phyloP scores from a whole-genome alignment of 2,329 filamentous ascomycete genomes.

The Colletotrichum simmondsii region DNA sequence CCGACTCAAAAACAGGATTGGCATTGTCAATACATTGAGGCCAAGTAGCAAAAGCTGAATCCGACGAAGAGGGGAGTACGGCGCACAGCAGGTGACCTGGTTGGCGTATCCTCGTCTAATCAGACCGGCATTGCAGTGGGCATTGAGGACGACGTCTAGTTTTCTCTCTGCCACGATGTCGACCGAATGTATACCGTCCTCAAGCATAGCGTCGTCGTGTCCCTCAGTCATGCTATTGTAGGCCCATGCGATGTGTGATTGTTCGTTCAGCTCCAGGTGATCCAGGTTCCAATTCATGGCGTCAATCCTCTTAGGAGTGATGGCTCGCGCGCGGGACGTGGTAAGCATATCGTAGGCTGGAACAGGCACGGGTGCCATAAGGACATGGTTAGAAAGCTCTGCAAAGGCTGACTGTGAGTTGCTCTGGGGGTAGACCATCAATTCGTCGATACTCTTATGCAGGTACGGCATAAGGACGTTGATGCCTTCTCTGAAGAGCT shows the following conservation, averaged over 20 bases:
- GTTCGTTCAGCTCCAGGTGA: constrained; percentile 50
- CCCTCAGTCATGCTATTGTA: constrained; percentile 61
- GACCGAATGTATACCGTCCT: constrained; percentile 57
- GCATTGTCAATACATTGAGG: constrained; percentile 29
- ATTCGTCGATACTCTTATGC: constrained; percentile 37
- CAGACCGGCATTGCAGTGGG: constrained; percentile 60
- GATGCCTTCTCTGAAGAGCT: constrained; percentile 57
- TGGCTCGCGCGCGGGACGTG: constrained; percentile 50
- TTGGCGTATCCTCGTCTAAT: constrained; percentile 52
- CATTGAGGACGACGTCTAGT: constrained; percentile 62
- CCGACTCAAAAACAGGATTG: constrained; percentile 20
- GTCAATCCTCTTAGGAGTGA: constrained; percentile 59
- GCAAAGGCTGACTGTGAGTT: constrained; percentile 15
- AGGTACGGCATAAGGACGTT: constrained; percentile 54
- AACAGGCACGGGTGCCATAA: constrained; percentile 56
- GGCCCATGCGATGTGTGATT: constrained; percentile 59
- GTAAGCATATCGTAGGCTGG: constrained; percentile 57
- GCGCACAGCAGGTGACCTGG: constrained; percentile 63
- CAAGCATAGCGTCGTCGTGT: constrained; percentile 55
- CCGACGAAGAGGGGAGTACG: constrained; percentile 48
- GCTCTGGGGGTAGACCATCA: constrained; percentile 34
- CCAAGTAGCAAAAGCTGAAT: constrained; percentile 39
- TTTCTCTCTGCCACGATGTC: constrained; percentile 53
- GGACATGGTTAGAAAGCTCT: constrained; percentile 31
- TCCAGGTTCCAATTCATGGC: constrained; percentile 64